These are phyloP conservation scores for Harringtonia aguacate DNA, from an alignment of 2,329 filamentous ascomycete species.

Conservation along the genomic window DNA sequence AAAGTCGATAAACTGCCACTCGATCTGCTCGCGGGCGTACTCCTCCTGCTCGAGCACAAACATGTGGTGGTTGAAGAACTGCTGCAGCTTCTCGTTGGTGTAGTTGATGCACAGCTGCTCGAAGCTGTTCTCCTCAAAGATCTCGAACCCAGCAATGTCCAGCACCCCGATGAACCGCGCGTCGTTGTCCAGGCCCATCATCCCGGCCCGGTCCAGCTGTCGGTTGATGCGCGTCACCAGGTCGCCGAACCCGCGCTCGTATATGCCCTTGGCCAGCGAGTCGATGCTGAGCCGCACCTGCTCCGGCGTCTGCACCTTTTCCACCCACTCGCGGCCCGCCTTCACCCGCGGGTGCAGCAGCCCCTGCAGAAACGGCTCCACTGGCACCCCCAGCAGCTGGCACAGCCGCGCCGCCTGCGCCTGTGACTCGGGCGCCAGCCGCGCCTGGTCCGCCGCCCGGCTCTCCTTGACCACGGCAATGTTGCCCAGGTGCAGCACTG, in stretches of 20 bases:
- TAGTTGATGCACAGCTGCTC: conserved; percentile 99
- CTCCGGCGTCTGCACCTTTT: conserved; percentile 95
- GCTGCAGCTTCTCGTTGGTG: conserved; percentile 97
- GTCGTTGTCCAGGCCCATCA: conserved; percentile 74
- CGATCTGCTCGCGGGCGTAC: conserved; percentile 93
- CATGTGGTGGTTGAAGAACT: conserved; percentile 99
- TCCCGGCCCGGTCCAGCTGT: conserved; percentile 77
- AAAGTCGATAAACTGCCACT: conserved; percentile 99
- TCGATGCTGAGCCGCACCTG: conserved; percentile 86
- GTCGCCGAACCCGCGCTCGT: conserved; percentile 90
- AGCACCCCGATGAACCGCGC: conserved; percentile 95
- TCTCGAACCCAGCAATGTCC: conserved; percentile 98
- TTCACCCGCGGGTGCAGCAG: conserved; percentile 89
- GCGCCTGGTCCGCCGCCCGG: conserved; percentile 79
- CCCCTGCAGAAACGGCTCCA: conserved; percentile 79
- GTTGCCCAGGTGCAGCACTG: conserved; percentile 88
- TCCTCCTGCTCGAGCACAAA: conserved; percentile 98
- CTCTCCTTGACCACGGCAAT: conserved; percentile 85
- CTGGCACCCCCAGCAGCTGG: conserved; percentile 68
- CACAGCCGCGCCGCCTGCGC: conserved; percentile 71
- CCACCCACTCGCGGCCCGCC: conserved; percentile 94
- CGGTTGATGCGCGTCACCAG: conserved; percentile 85
- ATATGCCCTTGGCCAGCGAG: conserved; percentile 91
- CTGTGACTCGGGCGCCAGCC: conserved; percentile 64
- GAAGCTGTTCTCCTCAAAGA: conserved; percentile 97